Percentiles rank a stretch among this genome's conserved stretches.
These are phyloP conservation scores for Kondoa subrosea DNA, from an alignment of 768 basidiomycete species.

Conservation along the genomic window DNA sequence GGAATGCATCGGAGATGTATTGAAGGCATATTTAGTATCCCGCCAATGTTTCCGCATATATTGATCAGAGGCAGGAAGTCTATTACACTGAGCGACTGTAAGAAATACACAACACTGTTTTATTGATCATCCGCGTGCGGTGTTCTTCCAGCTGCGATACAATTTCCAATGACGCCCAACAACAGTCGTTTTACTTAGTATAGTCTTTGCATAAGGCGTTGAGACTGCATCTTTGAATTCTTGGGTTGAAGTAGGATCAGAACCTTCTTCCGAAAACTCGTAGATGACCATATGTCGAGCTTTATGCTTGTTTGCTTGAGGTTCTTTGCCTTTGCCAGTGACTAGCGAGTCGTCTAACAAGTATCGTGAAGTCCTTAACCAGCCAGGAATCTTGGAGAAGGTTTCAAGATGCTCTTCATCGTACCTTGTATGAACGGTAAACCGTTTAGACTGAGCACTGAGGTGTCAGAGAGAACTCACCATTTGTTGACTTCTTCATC, in stretches of 20 bases:
- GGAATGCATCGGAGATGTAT: no score
- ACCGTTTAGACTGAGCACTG: background rate
- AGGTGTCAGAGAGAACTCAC: background rate
- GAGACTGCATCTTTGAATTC: background rate
- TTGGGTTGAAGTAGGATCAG: background rate
- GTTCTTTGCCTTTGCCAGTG: background rate
- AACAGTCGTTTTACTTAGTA: background rate
- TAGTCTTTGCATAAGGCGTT: background rate
- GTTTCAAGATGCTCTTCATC: constrained; percentile 5
- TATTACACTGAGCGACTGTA: no score
- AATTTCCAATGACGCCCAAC: background rate
- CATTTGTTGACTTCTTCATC: constrained; percentile 5
- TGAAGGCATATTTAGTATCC: no score
- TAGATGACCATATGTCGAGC: background rate
- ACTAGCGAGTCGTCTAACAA: background rate
- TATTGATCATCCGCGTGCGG: no score
- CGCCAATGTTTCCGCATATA: no score
- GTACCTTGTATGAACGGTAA: background rate
- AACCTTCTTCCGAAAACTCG: background rate
- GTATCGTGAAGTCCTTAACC: background rate
- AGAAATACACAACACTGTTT: no score
- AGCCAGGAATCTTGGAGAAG: constrained; percentile 6
- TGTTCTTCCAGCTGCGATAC: background rate
- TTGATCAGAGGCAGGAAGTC: no score
- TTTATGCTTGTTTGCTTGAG: background rate